Base-by-base conservation (phyloP, 2,329 filamentous ascomycete genomes). In the Xylaria sp. region DNA sequence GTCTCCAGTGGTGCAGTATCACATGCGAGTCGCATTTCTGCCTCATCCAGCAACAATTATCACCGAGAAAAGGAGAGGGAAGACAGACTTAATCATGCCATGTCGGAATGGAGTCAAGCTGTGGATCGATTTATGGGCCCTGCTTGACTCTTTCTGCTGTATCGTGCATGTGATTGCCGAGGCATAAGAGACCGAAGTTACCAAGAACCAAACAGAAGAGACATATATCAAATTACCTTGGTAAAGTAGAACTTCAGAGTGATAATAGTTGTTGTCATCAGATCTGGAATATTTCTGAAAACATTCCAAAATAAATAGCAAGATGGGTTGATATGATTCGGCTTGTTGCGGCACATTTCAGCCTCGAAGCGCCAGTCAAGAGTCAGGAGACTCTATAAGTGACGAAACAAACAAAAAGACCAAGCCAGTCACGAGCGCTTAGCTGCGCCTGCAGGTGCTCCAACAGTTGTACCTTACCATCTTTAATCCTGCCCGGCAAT, bases 71-170 rank as follows among this genome's bases (percentile, higher is more conserved):
- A 13, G 20, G 23, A n/a, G 9, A 48, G n/a, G n/a, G 18, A 33
- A 28, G 20, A 48, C 48, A 61, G 54, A 55, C 18, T 43, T 23
- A 25, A 61, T 61, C 41, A 52, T 57, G 28, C n/a, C 46, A 46
- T 48, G n/a, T 25, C 18, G 39, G 48, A 60, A 48, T 55, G 23
- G 56, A 31, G 62, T 64, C 49, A 57, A 51, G 51, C 36, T 68
- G 62, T 60, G 62, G 62, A 56, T 56, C n/a, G n/a, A 61, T 64
- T 46, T 65, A 66, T 62, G 62, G 67, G 31, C n/a, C 66, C 55
- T 36, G 7, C 23, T 46, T 54, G 41, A 55, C 39, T 18, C 12
- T 10, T 49, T 23, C 36, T 61, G 2, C 8, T 3, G 20, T 13
- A 33, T 28, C 20, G 15, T 55, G 57, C 56, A 60, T 66, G 49